Evolutionary conservation across 2,329 filamentous ascomycete species (phyloP).

Genomic region (Microsporum canis): DNA sequence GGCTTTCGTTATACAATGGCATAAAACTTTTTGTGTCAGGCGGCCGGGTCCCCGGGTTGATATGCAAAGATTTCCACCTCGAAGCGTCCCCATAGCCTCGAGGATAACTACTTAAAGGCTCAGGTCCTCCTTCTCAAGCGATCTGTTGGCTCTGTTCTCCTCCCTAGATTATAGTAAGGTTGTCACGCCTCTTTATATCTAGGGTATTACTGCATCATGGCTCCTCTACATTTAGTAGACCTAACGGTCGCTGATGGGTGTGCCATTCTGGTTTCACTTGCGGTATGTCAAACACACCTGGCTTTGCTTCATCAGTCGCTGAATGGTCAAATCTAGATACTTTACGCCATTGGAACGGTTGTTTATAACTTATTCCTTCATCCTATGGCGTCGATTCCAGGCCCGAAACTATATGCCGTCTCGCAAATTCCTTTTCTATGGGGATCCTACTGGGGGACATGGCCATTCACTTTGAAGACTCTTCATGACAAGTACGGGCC

Average conservation of each 20-base stretch:
- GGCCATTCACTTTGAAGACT: background rate
- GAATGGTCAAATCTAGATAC: background rate
- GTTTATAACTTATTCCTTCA: slow-evolving; percentile 10
- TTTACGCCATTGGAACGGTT: background rate
- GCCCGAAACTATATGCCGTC: slow-evolving; percentile 6
- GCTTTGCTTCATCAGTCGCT: background rate
- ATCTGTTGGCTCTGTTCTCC: too few species aligned
- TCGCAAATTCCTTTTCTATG: slow-evolving; percentile 3
- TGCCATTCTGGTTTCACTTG: background rate
- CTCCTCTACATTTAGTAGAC: background rate
- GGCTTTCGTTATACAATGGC: too few species aligned
- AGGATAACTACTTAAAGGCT: too few species aligned
- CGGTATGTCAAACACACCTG: background rate
- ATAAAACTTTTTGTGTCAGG: too few species aligned
- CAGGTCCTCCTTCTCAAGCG: too few species aligned
- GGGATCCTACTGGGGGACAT: slow-evolving; percentile 1
- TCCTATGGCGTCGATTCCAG: slow-evolving; percentile 7
- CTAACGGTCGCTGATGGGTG: background rate
- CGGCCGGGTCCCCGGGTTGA: too few species aligned
- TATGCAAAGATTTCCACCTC: too few species aligned
- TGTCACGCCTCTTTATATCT: too few species aligned
- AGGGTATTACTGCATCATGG: background rate
- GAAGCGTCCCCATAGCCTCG: too few species aligned
- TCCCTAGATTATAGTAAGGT: too few species aligned
- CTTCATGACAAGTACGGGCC: slow-evolving; percentile 18